These are phyloP conservation scores for Fusarium tanahbumbuense DNA, from an alignment of 2,329 filamentous ascomycete genomes.

Conservation along the genomic window DNA sequence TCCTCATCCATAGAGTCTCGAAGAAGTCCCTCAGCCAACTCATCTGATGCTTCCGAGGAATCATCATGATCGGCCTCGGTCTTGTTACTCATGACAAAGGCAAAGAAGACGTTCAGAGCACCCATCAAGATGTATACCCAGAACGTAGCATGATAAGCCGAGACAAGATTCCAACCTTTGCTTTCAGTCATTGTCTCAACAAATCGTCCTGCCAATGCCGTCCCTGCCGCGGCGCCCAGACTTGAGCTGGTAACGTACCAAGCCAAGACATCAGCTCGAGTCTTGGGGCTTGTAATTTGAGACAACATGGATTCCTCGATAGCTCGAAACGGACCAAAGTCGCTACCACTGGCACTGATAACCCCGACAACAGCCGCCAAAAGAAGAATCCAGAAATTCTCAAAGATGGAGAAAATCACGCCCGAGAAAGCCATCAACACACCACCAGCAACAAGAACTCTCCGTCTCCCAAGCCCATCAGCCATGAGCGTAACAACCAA, in stretches of 20 bases:
- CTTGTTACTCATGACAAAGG: constrained; percentile 59
- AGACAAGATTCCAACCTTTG: constrained; percentile 61
- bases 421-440: constrained; percentile 69
- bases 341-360: constrained; percentile 70
- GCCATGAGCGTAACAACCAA: constrained; percentile 69
- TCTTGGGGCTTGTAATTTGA: constrained; percentile 66
- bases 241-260: constrained; percentile 72
- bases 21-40: constrained; percentile 43
- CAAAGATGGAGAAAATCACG: constrained; percentile 62
- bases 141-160: constrained; percentile 68
- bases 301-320: constrained; percentile 74
- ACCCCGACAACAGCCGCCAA: constrained; percentile 70
- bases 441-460: constrained; percentile 64
- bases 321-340: constrained; percentile 75
- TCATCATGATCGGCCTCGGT: constrained; percentile 60
- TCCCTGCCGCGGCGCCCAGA: constrained; percentile 66
- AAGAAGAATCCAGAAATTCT: constrained; percentile 70
- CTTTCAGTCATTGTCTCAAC: constrained; percentile 59
- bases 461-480: constrained; percentile 67
- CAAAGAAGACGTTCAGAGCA: constrained; percentile 59
- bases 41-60: constrained; percentile 31
- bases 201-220: constrained; percentile 62
- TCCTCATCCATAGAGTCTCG: constrained; percentile 37
- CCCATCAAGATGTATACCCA: constrained; percentile 70
- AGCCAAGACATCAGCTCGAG: constrained; percentile 71